Percentiles rank a stretch among this genome's conserved stretches.
phyloP scores from a whole-genome alignment of 2,329 filamentous ascomycete species.

The Canariomyces notabilis region DNA sequence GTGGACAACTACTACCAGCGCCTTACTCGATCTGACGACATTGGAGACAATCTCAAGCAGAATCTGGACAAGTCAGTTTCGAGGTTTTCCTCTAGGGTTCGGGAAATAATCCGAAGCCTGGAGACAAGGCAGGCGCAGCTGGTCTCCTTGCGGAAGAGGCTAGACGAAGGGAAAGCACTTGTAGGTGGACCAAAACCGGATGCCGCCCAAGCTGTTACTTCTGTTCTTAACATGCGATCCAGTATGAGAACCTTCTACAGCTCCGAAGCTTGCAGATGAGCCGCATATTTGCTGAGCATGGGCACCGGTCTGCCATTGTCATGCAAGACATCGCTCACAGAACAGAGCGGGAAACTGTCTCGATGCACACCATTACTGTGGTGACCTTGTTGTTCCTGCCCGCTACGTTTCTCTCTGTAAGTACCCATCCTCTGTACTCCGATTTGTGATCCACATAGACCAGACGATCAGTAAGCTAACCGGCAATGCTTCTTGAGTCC shows the following conservation, averaged over 20 bases:
- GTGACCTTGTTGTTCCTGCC: conserved; percentile 25
- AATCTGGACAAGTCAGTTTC: neutral
- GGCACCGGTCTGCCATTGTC: neutral
- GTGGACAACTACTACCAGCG: conserved; percentile 1
- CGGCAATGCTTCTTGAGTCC: neutral
- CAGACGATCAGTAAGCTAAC: no score
- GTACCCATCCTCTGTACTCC: no score
- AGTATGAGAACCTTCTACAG: conserved; percentile 13
- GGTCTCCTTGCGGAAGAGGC: conserved; percentile 1
- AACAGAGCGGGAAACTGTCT: conserved; percentile 36
- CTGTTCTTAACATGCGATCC: neutral
- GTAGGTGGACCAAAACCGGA: conserved; percentile 3
- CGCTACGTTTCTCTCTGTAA: conserved; percentile 25
- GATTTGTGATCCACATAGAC: no score
- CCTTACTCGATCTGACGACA: neutral
- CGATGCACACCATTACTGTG: conserved; percentile 25
- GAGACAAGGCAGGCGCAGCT: conserved; percentile 8
- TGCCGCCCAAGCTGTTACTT: no score
- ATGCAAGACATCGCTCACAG: conserved; percentile 47
- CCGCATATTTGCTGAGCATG: conserved; percentile 9
- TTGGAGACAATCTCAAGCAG: neutral
- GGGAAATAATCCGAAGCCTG: conserved; percentile 1
- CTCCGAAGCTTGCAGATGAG: conserved; percentile 2
- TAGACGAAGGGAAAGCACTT: conserved; percentile 6
- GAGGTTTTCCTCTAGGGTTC: neutral